Base-by-base conservation (phyloP, 2,329 filamentous ascomycete genomes). In the Botrytis hyacinthi region DNA sequence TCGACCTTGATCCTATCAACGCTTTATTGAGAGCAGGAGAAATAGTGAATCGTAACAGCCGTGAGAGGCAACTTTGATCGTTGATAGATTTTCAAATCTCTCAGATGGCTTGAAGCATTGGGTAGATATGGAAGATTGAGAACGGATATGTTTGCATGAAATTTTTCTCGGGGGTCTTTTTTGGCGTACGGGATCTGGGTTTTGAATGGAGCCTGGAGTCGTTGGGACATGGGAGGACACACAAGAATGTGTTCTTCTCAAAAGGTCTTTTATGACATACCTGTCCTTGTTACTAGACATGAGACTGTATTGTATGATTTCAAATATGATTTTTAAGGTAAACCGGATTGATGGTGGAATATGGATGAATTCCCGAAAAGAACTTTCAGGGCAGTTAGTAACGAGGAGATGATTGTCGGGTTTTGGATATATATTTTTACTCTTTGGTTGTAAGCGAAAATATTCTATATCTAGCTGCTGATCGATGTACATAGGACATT, bases 21-120 rank as follows among this genome's bases (percentile, higher is more conserved):
- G 88, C 88, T 10, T 81, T 91, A 18, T 79, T 90, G 2, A 84
- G 84, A 74, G 89, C 89, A 16, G 87, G 88, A 46, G 88, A 90
- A 76, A 87, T 90, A 74, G 87, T 90, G 57, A 86, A 86, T 73
- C 84, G 85, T 60, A 80, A 75, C 61, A 80, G 78, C 66, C 75
- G 76, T 73, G 72, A 73, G 29, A 66, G 59, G n/a, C 46, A 48
- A 59, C 29, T 37, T 46, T 72, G 29, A 72, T 40, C n/a, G 46
- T 66, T 35, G 29, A 12, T 32, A 26, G 14, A 12, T 57, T 42
- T 20, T 37, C 44, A 37, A 29, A 40, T 35, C 6, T 51, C 44
- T n/a, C 44, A 22, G 18, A 46, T 14, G 18, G 26, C 12, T 54
- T 42, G 32, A 32, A 37, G 29, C 40, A 12, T 29, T n/a, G 20